A percentile compares a stretch with the other conserved stretches of the same genome.
phyloP scores from a whole-genome alignment of 352 stramenopile genomes.

The Achlya hypogyna region DNA sequence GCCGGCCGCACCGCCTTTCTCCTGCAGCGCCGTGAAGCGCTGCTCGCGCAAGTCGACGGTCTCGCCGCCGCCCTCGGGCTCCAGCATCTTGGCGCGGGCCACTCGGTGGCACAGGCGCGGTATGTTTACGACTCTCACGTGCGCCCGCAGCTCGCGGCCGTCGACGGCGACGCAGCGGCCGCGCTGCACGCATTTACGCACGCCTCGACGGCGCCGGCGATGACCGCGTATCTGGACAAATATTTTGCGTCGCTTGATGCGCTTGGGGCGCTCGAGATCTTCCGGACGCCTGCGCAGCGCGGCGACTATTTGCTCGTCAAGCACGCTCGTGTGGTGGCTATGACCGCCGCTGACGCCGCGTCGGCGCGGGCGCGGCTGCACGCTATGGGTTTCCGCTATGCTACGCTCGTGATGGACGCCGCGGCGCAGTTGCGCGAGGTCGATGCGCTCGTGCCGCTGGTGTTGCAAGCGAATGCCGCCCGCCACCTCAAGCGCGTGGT shows the following conservation, averaged over 20 bases:
- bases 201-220: slow-evolving; percentile 25
- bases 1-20: slow-evolving; percentile 86
- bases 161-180: not conserved
- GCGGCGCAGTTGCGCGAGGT: slow-evolving; percentile 92
- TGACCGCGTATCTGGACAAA: slow-evolving; percentile 42
- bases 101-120: slow-evolving; percentile 94
- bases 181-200: slow-evolving; percentile 23
- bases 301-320: slow-evolving; percentile 93
- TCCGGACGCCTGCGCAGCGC: slow-evolving; percentile 86
- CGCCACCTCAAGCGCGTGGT: slow-evolving; percentile 88
- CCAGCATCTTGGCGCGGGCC: slow-evolving; percentile 45
- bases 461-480: slow-evolving; percentile 58
- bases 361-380: slow-evolving; percentile 80
- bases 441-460: slow-evolving; percentile 87
- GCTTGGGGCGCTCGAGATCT: slow-evolving; percentile 91
- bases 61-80: slow-evolving; percentile 85
- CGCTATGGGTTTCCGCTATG: slow-evolving; percentile 66
- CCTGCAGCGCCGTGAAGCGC: slow-evolving; percentile 46
- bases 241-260: slow-evolving; percentile 91
- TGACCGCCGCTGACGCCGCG: slow-evolving; percentile 94
- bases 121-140: slow-evolving; percentile 78
- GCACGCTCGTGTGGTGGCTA: slow-evolving; percentile 89
- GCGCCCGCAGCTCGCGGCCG: not conserved
- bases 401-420: slow-evolving; percentile 94
- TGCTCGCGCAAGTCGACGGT: slow-evolving; percentile 89